phyloP scores from a whole-genome alignment of 2,329 filamentous ascomycete genomes.

The Aspergillus sp. region DNA sequence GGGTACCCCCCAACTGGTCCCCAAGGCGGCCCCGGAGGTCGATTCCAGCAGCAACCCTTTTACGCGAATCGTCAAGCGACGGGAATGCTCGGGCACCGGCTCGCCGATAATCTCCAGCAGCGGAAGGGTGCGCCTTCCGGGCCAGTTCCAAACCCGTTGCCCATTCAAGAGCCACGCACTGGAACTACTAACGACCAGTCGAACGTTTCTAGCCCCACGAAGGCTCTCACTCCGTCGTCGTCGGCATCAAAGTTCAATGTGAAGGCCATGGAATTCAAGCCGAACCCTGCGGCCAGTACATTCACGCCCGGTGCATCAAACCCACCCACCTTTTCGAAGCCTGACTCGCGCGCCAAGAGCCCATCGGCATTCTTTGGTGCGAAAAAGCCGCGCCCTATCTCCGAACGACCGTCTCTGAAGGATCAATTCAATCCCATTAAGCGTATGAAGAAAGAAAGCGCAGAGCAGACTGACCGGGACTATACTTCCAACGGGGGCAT shows the following conservation, averaged over 20 bases:
- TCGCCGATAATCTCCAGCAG: slow-evolving; percentile 54
- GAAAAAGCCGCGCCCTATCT: slow-evolving; percentile 67
- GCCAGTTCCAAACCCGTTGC: slow-evolving; percentile 54
- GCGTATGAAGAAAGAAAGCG: slow-evolving; percentile 66
- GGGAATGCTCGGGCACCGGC: slow-evolving; percentile 51
- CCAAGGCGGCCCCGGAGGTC: slow-evolving; percentile 41
- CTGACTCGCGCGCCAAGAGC: slow-evolving; percentile 48
- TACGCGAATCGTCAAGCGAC: slow-evolving; percentile 43
- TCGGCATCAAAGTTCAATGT: slow-evolving; percentile 59
- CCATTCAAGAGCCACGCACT: slow-evolving; percentile 65
- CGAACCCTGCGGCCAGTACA: slow-evolving; percentile 73
- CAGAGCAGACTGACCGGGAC: slow-evolving; percentile 56
- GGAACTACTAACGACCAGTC: slow-evolving; percentile 65
- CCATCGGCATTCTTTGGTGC: slow-evolving; percentile 62
- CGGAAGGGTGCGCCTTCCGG: slow-evolving; percentile 45
- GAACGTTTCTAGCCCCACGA: slow-evolving; percentile 43
- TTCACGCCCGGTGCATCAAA: slow-evolving; percentile 74
- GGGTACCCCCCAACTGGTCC: slow-evolving; percentile 49
- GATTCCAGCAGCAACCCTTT: slow-evolving; percentile 44
- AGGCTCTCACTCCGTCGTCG: slow-evolving; percentile 55
- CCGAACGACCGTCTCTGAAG: slow-evolving; percentile 55
- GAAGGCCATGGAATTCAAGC: slow-evolving; percentile 74
- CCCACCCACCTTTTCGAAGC: slow-evolving; percentile 63
- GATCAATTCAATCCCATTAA: slow-evolving; percentile 65
- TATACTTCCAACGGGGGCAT: slow-evolving; percentile 80